phyloP scores from a whole-genome alignment of 192 early-diverging fungal genomes.

The Phycomyces blakesleeanus region DNA sequence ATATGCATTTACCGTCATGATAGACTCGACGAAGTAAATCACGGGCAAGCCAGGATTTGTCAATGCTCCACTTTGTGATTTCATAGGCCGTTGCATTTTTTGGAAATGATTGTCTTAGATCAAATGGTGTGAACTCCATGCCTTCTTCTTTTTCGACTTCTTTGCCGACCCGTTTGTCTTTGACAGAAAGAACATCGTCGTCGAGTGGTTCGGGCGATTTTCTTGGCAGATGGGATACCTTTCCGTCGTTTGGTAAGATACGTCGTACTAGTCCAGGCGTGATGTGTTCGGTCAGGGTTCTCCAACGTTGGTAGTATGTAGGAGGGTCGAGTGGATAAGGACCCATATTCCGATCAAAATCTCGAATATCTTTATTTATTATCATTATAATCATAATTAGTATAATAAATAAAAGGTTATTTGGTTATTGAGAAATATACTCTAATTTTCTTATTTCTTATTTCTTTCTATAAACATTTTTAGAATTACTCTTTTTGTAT shows the following conservation, averaged over 20 bases:
- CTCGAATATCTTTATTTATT: constrained; percentile 67
- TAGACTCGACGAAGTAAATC: constrained; percentile 47
- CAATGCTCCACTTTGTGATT: constrained; percentile 75
- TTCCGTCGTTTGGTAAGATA: constrained; percentile 28
- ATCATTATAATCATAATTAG: too few species aligned
- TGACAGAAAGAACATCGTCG: background rate
- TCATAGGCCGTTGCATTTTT: constrained; percentile 60
- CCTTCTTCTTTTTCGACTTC: constrained; percentile 24
- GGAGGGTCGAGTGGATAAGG: constrained; percentile 74
- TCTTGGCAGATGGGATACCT: constrained; percentile 32
- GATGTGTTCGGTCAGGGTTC: constrained; percentile 68
- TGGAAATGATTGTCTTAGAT: constrained; percentile 82
- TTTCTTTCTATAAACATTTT: too few species aligned
- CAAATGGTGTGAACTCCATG: constrained; percentile 65
- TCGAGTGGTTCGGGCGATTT: constrained; percentile 7
- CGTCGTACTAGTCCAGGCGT: constrained; percentile 32
- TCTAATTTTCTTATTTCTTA: too few species aligned
- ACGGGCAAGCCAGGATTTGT: constrained; percentile 83
- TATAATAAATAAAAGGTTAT: too few species aligned
- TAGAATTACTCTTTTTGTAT: constrained; percentile 53
- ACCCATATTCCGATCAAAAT: constrained; percentile 78
- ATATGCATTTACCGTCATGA: constrained; percentile 47
- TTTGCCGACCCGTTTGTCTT: constrained; percentile 17
- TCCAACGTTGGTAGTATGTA: constrained; percentile 71
- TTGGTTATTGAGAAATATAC: too few species aligned